Conservation (phyloP, 2,329 filamentous ascomycete genomes). For the Dendrostoma leiphaemia region DNA sequence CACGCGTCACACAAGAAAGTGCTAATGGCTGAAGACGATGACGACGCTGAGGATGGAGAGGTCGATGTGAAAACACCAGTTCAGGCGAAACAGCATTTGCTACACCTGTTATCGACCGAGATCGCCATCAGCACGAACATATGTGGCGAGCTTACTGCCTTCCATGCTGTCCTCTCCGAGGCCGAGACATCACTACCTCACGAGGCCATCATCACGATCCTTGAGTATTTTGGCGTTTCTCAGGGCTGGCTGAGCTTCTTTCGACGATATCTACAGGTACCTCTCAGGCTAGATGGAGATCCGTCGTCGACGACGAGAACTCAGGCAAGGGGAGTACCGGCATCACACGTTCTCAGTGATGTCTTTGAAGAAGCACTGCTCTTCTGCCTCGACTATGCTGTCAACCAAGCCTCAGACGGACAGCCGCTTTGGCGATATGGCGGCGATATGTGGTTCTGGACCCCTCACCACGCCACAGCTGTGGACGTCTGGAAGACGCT, state of each 20-base stretch:
- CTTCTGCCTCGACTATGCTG: conserved; percentile 64
- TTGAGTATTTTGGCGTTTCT: conserved; percentile 59
- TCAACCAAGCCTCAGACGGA: conserved; percentile 56
- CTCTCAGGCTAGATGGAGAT: conserved; percentile 56
- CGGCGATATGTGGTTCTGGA: conserved; percentile 69
- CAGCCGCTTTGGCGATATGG: conserved; percentile 59
- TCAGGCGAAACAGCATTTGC: conserved; percentile 44
- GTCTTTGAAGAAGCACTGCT: conserved; percentile 59
- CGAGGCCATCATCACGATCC: conserved; percentile 52
- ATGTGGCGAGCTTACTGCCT: conserved; percentile 42
- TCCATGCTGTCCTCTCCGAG: conserved; percentile 45
- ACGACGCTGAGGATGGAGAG: conserved; percentile 19
- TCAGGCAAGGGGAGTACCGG: conserved; percentile 57
- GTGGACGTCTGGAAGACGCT: conserved; percentile 59
- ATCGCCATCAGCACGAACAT: conserved; percentile 43
- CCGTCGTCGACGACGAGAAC: conserved; percentile 40
- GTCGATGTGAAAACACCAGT: conserved; percentile 31
- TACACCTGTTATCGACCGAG: conserved; percentile 47
- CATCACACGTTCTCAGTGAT: conserved; percentile 57
- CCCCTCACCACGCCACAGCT: conserved; percentile 47
- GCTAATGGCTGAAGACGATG: conserved; percentile 20
- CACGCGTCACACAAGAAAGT: conserved; percentile 19
- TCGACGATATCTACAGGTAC: conserved; percentile 54
- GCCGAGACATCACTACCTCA: conserved; percentile 50
- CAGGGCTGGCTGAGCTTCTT: conserved; percentile 59